A percentile compares a stretch with the other conserved stretches of the same genome.
Conservation (phyloP, 129 eudicot species). For the Flaveria ramosissima region DNA sequence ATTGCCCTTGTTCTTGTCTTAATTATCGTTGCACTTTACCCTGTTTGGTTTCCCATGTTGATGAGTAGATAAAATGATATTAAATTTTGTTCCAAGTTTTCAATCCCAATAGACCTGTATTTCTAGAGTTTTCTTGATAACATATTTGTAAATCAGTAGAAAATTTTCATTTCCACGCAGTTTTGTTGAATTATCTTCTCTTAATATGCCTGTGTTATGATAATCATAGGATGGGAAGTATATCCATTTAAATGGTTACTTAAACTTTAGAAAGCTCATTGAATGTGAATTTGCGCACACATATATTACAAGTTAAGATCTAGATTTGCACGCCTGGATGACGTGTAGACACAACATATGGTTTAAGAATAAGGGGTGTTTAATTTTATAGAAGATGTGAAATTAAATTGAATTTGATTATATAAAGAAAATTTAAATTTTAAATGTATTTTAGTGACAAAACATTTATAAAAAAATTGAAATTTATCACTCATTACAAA, state of each 20-base stretch:
- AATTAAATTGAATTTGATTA: too few relatives aligned
- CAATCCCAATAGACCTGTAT: slow-evolving; percentile 15
- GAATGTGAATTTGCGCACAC: too few relatives aligned
- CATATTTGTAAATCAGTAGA: background rate
- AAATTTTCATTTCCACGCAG: background rate
- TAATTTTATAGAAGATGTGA: too few relatives aligned
- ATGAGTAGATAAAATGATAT: background rate
- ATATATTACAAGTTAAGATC: too few relatives aligned
- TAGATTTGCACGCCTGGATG: background rate
- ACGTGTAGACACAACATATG: background rate
- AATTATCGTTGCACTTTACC: slow-evolving; percentile 47
- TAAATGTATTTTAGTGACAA: too few relatives aligned
- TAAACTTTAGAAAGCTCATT: background rate
- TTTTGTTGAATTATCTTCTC: background rate
- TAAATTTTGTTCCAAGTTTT: background rate
- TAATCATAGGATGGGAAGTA: background rate
- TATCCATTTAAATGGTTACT: background rate
- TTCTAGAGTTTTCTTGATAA: background rate
- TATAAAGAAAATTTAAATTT: too few relatives aligned
- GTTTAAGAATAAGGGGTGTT: background rate
- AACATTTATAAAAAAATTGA: too few relatives aligned
- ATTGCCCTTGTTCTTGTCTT: slow-evolving; percentile 44
- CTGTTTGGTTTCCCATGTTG: slow-evolving; percentile 54
- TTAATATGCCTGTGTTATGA: background rate
- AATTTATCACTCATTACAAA: too few relatives aligned